Conservation (phyloP, 805 yeast genomes). For the Scheffersomyces lignosus region DNA sequence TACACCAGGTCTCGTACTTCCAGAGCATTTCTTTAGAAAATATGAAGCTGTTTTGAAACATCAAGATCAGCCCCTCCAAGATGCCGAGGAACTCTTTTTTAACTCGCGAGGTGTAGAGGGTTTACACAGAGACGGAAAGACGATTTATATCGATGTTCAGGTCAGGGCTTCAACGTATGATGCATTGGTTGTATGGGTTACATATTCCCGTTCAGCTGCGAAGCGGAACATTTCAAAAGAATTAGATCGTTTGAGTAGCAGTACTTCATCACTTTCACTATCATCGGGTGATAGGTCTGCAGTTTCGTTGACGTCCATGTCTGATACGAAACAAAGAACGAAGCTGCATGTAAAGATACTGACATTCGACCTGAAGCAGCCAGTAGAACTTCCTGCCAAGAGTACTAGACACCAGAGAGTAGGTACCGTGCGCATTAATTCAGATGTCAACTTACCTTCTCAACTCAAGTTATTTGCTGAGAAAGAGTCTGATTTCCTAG, state of each 20-base stretch:
- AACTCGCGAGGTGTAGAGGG: conserved; percentile 70
- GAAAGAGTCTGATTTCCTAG: conserved; percentile 30
- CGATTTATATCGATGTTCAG: conserved; percentile 73
- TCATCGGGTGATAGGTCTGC: not conserved
- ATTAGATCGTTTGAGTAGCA: conserved; percentile 22
- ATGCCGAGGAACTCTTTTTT: conserved; percentile 52
- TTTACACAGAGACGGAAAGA: conserved; percentile 66
- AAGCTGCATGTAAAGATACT: too few relatives aligned
- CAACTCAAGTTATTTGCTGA: conserved; percentile 51
- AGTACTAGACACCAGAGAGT: not conserved
- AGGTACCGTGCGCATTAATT: not conserved
- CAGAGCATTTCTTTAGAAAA: conserved; percentile 88
- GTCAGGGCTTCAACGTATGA: conserved; percentile 64
- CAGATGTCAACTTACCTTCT: conserved; percentile 46
- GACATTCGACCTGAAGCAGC: not conserved
- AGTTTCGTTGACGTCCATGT: not conserved
- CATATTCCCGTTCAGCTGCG: conserved; percentile 61
- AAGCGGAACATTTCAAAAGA: conserved; percentile 23
- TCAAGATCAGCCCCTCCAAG: conserved; percentile 18
- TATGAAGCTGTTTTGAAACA: conserved; percentile 46
- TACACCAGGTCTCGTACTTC: conserved; percentile 73
- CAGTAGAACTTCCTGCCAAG: not conserved
- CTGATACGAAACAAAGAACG: conserved; percentile 3
- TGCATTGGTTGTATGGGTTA: conserved; percentile 76
- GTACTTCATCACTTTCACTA: conserved; percentile 14